A percentile compares a stretch with the other conserved stretches of the same genome.
Evolutionary conservation across 495 filamentous ascomycete genomes (phyloP).

Genomic region (Penicillium odoratum): DNA sequence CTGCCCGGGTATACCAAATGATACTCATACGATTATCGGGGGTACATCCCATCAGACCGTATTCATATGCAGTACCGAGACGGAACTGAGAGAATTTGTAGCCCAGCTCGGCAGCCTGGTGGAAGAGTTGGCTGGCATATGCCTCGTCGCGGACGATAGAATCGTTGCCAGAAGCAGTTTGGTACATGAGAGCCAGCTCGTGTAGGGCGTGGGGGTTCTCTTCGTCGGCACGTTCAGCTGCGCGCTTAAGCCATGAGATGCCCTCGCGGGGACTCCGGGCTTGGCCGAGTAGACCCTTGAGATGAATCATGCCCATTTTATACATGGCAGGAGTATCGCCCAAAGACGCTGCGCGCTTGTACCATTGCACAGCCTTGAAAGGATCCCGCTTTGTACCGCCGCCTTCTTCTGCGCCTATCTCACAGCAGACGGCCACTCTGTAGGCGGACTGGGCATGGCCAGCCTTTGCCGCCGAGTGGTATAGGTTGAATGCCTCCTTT

Average conservation of each 20-base stretch:
- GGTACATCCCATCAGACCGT: constrained; percentile 77
- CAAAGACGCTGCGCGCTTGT: constrained; percentile 84
- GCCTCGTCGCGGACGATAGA: constrained; percentile 74
- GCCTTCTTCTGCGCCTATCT: constrained; percentile 91
- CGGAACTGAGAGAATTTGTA: constrained; percentile 96
- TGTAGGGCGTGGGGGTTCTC: constrained; percentile 96
- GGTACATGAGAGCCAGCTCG: constrained; percentile 86
- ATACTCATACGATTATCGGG: constrained; percentile 83
- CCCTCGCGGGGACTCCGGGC: constrained; percentile 80
- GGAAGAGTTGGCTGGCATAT: constrained; percentile 78
- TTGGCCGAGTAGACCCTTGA: constrained; percentile 93
- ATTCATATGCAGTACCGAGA: constrained; percentile 85
- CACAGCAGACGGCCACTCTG: constrained; percentile 94
- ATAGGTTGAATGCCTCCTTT: constrained; percentile 88
- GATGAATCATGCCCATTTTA: constrained; percentile 93
- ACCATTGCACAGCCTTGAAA: constrained; percentile 95
- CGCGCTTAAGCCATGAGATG: constrained; percentile 86
- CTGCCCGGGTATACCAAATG: constrained; percentile 89
- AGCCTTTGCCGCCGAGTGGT: constrained; percentile 88
- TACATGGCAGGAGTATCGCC: constrained; percentile 96
- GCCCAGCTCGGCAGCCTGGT: constrained; percentile 82
- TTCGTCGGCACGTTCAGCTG: constrained; percentile 80
- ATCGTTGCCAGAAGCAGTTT: constrained; percentile 64
- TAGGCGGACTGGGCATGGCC: constrained; percentile 87
- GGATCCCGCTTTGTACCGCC: constrained; percentile 90